Evolutionary conservation across 495 filamentous ascomycete genomes (phyloP).

Genomic region (Parathielavia appendiculata): DNA sequence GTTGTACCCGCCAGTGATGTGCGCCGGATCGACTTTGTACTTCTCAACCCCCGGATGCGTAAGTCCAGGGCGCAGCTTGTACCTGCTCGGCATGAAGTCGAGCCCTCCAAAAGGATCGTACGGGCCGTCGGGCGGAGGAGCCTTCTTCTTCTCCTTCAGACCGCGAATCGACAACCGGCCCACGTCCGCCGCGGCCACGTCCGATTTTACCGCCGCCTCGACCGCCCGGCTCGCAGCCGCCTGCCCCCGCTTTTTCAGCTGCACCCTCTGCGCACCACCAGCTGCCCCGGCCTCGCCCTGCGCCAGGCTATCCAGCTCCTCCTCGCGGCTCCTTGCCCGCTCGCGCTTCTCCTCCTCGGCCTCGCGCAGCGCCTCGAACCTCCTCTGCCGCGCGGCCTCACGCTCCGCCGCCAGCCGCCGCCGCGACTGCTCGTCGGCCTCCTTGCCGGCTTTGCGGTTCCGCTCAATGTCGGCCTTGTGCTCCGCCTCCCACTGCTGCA

Average conservation of each 20-base stretch:
- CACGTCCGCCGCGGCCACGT: constrained; percentile 20
- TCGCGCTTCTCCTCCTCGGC: constrained; percentile 51
- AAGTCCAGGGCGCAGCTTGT: constrained; percentile 58
- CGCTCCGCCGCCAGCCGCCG: constrained; percentile 37
- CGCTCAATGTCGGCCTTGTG: constrained; percentile 65
- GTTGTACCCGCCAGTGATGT: constrained; percentile 78
- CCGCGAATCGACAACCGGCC: constrained; percentile 63
- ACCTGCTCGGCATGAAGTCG: constrained; percentile 62
- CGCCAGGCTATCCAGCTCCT: constrained; percentile 47
- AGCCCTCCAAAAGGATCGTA: constrained; percentile 88
- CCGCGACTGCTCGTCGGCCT: constrained; percentile 46
- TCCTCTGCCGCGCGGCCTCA: constrained; percentile 54
- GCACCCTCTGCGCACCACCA: constrained; percentile 39
- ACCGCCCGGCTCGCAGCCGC: constrained; percentile 27
- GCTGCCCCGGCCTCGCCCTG: constrained; percentile 45
- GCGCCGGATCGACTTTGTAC: constrained; percentile 25
- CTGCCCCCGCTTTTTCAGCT: constrained; percentile 62
- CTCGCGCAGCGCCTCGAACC: constrained; percentile 55
- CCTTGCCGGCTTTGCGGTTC: constrained; percentile 58
- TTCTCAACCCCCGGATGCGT: constrained; percentile 51
- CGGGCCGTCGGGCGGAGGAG: constrained; percentile 45
- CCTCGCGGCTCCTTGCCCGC: constrained; percentile 42
- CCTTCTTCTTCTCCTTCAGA: constrained; percentile 56
- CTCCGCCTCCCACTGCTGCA: constrained; percentile 65
- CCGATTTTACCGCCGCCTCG: constrained; percentile 10